Percentiles rank a stretch among this genome's conserved stretches.
Conservation (phyloP, 2,329 filamentous ascomycete genomes). For the Fusarium sp. region DNA sequence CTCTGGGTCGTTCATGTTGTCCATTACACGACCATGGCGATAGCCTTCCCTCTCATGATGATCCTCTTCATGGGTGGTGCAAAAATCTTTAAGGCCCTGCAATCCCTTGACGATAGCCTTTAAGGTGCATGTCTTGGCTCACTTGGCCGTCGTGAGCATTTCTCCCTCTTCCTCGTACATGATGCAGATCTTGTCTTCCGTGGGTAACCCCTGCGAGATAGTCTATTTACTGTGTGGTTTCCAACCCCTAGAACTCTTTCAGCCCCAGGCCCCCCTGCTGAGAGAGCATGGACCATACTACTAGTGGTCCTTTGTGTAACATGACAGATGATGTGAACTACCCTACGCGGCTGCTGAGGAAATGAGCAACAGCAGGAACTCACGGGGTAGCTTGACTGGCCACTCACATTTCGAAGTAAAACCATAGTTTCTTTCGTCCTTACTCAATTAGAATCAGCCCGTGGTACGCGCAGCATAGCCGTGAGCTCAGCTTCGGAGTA, state of each 20-base stretch:
- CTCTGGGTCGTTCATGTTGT: neutral
- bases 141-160: neutral
- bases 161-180: neutral
- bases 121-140: slow-evolving; percentile 3
- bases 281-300: neutral
- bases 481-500: neutral
- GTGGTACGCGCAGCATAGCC: neutral
- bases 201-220: slow-evolving; percentile 1
- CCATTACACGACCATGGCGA: neutral
- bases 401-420: neutral
- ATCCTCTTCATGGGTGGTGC: slow-evolving; percentile 1
- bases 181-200: slow-evolving; percentile 11
- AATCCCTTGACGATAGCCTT: neutral
- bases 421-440: neutral
- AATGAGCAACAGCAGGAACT: slow-evolving; percentile 5
- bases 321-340: slow-evolving; percentile 13
- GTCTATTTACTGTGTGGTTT: neutral
- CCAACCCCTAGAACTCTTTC: neutral
- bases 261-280: neutral
- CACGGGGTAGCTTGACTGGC: neutral
- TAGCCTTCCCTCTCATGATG: neutral
- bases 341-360: neutral
- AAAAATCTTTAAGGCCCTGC: neutral
- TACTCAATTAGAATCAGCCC: neutral
- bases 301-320: slow-evolving; percentile 16